Base-by-base conservation (phyloP, 2,329 filamentous ascomycete species). In the Samsoniella hepiali region DNA sequence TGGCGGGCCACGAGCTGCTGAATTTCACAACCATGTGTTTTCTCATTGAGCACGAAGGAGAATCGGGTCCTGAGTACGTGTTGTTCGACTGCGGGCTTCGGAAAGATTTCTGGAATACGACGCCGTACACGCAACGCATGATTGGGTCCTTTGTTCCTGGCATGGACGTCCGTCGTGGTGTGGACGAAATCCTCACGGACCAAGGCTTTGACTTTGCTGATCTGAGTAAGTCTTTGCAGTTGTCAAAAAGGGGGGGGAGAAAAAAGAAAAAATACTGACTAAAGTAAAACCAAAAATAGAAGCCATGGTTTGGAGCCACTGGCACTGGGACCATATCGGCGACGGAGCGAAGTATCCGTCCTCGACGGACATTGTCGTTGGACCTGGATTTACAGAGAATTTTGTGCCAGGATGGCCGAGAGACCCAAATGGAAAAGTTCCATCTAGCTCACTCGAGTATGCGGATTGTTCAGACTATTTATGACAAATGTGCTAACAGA, bases 321-420 rank as follows among this genome's bases (percentile, higher is more conserved):
- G 75, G 71, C 78, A 81, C 65, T 81, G 75, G 70, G 83, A 86
- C 67, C 84, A 86, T 63, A 79, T 77, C 9, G 84, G 83, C 0
- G 79, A 84, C 62, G 74, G 78, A 0, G 76, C 77, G 0, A 72
- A 69, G 0, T 86, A 86, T 56, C 80, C 81, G 0, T 1, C 67
- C 0, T 71, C 67, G 1, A 82, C 81, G 0, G 74, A 79, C 9
- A 67, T 86, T 0, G 67, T 85, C 38, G 82, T 84, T 3, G 84
- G 84, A 0, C 79, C 82, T 0, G 83, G 83, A 0, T 81, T 84
- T 69, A 80, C 77, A 55, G 65, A 76, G 2, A 70, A 70, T 0
- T 77, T 80, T 67, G 67, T 79, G 3, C 83, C 83, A 0, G 82
- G 79, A 1, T 82, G 76, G 56, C 83, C 83, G 0, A 63, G 67